Percentiles rank a stretch among this genome's conserved stretches.
phyloP scores from a whole-genome alignment of 495 filamentous ascomycete species.

The Barbatosphaeria neglecta region DNA sequence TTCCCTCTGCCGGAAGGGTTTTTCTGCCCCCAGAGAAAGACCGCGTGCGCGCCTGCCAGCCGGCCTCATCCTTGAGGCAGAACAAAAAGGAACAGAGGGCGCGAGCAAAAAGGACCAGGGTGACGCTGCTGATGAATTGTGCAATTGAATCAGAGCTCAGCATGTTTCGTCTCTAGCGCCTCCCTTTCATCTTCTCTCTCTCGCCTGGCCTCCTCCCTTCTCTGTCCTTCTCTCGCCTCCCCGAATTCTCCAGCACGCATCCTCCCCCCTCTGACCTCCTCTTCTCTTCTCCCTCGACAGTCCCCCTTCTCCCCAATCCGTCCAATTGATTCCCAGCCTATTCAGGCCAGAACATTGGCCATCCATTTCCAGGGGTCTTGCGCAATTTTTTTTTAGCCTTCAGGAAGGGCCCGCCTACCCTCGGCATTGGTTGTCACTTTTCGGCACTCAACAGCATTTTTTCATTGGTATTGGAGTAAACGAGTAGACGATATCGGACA shows the following conservation, averaged over 20 bases:
- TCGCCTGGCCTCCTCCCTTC: neutral
- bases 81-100: too few relatives aligned
- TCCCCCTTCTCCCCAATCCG: too few relatives aligned
- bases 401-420: conserved; percentile 14
- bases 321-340: neutral
- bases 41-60: too few relatives aligned
- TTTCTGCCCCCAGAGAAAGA: too few relatives aligned
- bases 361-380: neutral
- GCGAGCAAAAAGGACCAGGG: too few relatives aligned
- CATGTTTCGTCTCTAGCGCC: conserved; percentile 3
- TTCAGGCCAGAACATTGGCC: neutral
- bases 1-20: too few relatives aligned
- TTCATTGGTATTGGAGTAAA: too few relatives aligned
- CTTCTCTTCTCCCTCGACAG: conserved; percentile 1
- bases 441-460: neutral
- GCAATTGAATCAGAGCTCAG: too few relatives aligned
- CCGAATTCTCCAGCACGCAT: too few relatives aligned
- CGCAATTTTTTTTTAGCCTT: too few relatives aligned
- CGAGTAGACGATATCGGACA: neutral
- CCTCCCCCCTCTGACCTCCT: neutral
- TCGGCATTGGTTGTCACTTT: conserved; percentile 19
- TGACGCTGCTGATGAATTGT: too few relatives aligned
- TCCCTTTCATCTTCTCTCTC: conserved; percentile 3
- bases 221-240: neutral
- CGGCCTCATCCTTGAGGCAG: too few relatives aligned